phyloP scores from a whole-genome alignment of 202 grass and related monocot species.

The Eragrostis tef region DNA sequence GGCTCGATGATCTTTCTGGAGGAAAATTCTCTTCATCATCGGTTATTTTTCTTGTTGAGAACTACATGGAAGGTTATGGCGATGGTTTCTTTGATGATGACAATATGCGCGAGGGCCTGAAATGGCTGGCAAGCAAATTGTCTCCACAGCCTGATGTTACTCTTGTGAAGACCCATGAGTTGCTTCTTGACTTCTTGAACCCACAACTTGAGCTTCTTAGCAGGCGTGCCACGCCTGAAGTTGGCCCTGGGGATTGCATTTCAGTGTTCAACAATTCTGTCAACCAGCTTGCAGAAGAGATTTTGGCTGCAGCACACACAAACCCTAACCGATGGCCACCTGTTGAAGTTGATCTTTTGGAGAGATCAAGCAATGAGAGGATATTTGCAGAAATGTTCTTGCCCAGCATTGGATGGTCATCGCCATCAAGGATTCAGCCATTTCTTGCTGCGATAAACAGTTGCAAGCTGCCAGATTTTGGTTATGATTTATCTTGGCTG shows the following conservation, averaged over 20 bases:
- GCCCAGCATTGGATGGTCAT: conserved; percentile 73
- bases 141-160: conserved; percentile 61
- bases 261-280: conserved; percentile 71
- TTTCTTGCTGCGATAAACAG: conserved; percentile 50
- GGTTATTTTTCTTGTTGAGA: conserved; percentile 68
- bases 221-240: conserved; percentile 46
- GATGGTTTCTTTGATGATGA: conserved; percentile 80
- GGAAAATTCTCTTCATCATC: conserved; percentile 59
- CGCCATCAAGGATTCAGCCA: conserved; percentile 55
- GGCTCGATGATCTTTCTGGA: conserved; percentile 46
- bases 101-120: conserved; percentile 67
- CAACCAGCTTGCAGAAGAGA: conserved; percentile 52
- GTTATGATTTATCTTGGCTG: conserved; percentile 65
- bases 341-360: conserved; percentile 71
- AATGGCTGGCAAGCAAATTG: conserved; percentile 67
- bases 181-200: conserved; percentile 66
- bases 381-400: conserved; percentile 63
- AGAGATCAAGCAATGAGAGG: conserved; percentile 57
- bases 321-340: conserved; percentile 68
- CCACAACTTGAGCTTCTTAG: conserved; percentile 53
- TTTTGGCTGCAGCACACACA: conserved; percentile 54
- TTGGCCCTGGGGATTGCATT: conserved; percentile 69
- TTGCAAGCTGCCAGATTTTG: conserved; percentile 72
- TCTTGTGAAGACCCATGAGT: conserved; percentile 60
- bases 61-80: conserved; percentile 28